Percentiles rank a stretch among this genome's conserved stretches.
phyloP scores from a whole-genome alignment of 2,329 filamentous ascomycete species.

The Fusarium sacchari region DNA sequence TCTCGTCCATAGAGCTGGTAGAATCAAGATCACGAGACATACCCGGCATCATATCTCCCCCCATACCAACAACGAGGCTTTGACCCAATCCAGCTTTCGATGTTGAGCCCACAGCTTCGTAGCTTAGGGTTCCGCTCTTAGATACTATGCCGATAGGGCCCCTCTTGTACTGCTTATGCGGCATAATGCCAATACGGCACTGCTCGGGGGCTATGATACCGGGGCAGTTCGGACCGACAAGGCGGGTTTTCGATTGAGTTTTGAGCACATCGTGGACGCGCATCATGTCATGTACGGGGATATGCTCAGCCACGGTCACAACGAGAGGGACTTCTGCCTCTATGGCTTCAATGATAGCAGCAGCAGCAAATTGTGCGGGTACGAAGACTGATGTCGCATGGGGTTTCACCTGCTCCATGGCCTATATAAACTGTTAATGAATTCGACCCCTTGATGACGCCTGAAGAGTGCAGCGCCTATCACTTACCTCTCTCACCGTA shows the following conservation, averaged over 20 bases:
- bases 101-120: slow-evolving; percentile 80
- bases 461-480: fast-evolving
- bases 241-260: slow-evolving; percentile 75
- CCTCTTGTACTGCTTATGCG: slow-evolving; percentile 54
- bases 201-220: slow-evolving; percentile 81
- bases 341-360: slow-evolving; percentile 78
- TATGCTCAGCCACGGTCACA: slow-evolving; percentile 82
- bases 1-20: too few species aligned
- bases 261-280: slow-evolving; percentile 74
- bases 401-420: slow-evolving; percentile 54
- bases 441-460: neutral
- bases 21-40: neutral
- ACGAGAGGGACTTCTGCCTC: slow-evolving; percentile 82
- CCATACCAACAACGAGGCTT: slow-evolving; percentile 80
- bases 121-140: slow-evolving; percentile 82
- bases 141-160: slow-evolving; percentile 79
- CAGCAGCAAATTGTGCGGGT: slow-evolving; percentile 71
- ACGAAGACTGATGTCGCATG: slow-evolving; percentile 80
- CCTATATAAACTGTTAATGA: slow-evolving; percentile 28
- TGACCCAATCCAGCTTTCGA: slow-evolving; percentile 78
- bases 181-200: slow-evolving; percentile 62
- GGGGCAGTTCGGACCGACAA: slow-evolving; percentile 82
- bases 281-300: slow-evolving; percentile 81
- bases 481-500: slow-evolving; percentile 47
- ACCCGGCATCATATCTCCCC: slow-evolving; percentile 78